Conservation (phyloP, 1,139 yeast species). For the Arxiozyma slooffiae region DNA sequence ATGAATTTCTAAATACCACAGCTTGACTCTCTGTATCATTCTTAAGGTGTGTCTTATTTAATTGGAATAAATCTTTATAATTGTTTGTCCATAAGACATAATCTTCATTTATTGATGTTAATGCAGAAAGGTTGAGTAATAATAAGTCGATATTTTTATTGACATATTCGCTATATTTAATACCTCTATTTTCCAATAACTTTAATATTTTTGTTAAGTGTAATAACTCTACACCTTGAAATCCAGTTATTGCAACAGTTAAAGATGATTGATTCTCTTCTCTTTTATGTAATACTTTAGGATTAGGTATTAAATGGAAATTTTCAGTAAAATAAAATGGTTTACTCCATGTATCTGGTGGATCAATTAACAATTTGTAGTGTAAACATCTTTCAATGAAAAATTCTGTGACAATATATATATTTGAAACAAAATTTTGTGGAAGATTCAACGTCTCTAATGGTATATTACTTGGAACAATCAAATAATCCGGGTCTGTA, state of each 20-base stretch:
- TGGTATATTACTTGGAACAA: slow-evolving; percentile 20
- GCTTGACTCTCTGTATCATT: slow-evolving; percentile 10
- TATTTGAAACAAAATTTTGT: background rate
- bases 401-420: slow-evolving; percentile 59
- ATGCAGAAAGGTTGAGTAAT: slow-evolving; percentile 44
- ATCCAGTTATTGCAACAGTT: slow-evolving; percentile 68
- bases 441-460: slow-evolving; percentile 7
- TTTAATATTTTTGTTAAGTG: slow-evolving; percentile 60
- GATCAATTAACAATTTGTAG: slow-evolving; percentile 39
- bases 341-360: slow-evolving; percentile 61
- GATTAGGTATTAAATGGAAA: slow-evolving; percentile 23
- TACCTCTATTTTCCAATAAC: slow-evolving; percentile 37
- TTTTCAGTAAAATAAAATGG: slow-evolving; percentile 42
- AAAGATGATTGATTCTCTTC: slow-evolving; percentile 20
- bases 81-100: slow-evolving; percentile 27
- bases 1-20: slow-evolving; percentile 25
- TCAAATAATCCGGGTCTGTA: slow-evolving; percentile 6
- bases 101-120: slow-evolving; percentile 28
- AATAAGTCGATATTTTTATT: slow-evolving; percentile 52
- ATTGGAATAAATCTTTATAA: slow-evolving; percentile 22
- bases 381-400: slow-evolving; percentile 69
- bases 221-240: slow-evolving; percentile 68
- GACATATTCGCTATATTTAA: slow-evolving; percentile 43
- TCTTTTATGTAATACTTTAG: slow-evolving; percentile 10
- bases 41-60: slow-evolving; percentile 7